phyloP scores from a whole-genome alignment of 495 filamentous ascomycete species.

The Podospora anserina region DNA sequence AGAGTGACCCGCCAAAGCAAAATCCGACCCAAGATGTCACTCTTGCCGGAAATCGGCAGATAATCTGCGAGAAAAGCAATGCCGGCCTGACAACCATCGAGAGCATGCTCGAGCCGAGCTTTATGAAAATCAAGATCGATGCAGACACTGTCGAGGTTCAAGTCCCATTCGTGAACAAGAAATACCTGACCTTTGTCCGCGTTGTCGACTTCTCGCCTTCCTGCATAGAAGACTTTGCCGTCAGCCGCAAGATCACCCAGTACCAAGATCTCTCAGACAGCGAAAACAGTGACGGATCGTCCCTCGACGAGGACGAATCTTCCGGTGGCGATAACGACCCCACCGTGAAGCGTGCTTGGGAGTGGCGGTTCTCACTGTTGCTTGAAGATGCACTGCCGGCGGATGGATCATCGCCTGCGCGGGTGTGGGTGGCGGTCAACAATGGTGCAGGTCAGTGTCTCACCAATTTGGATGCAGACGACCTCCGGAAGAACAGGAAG shows the following conservation, averaged over 20 bases:
- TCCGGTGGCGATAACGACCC: slow-evolving; percentile 8
- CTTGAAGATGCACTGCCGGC: slow-evolving; percentile 57
- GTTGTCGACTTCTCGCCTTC: slow-evolving; percentile 79
- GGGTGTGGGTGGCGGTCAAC: slow-evolving; percentile 64
- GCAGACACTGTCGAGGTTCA: slow-evolving; percentile 41
- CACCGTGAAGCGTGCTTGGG: slow-evolving; percentile 49
- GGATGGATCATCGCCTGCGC: slow-evolving; percentile 33
- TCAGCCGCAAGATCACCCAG: slow-evolving; percentile 42
- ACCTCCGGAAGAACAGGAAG: slow-evolving; percentile 54
- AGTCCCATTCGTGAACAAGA: slow-evolving; percentile 68
- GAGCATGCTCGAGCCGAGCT: slow-evolving; percentile 47
- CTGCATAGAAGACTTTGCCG: slow-evolving; percentile 70
- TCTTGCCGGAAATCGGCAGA: slow-evolving; percentile 35
- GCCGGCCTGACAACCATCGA: slow-evolving; percentile 35
- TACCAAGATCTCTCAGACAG: slow-evolving; percentile 44
- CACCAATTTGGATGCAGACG: slow-evolving; percentile 60
- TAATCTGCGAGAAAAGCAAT: slow-evolving; percentile 47
- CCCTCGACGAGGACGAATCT: slow-evolving; percentile 15
- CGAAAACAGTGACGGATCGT: slow-evolving; percentile 14
- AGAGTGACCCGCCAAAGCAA: neutral
- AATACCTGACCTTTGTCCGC: slow-evolving; percentile 64
- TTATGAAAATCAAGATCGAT: slow-evolving; percentile 37
- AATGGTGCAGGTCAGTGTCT: slow-evolving; percentile 63
- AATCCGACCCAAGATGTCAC: slow-evolving; percentile 8
- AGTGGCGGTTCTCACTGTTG: slow-evolving; percentile 74